Evolutionary conservation across 306 rosid genomes (phyloP), one percentile per base, ranked within the genome.

Genomic region (Dalbergia oliveri): DNA sequence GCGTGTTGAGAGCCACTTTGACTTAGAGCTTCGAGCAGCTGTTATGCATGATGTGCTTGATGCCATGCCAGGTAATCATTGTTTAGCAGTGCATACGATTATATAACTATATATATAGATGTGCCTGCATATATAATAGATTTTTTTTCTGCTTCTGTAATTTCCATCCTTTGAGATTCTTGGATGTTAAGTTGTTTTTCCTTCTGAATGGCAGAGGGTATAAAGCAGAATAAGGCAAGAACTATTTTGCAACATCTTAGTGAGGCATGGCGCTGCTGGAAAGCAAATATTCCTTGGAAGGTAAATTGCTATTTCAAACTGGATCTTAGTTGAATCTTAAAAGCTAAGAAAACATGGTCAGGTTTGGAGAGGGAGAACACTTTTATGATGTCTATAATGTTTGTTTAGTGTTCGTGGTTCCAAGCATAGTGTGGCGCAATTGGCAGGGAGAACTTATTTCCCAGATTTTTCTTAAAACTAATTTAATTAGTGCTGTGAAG

Each of bases 211-310:
- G 72, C 88, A 93, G 99, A 96, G 97, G 99, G 99, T 35, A 96
- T 96, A 33, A 96, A 93, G 90, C 99, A 93, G 86, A 96, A 96
- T 60, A 93, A 96, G 85, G 99, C 99, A 60, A 91, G 98, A 69
- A 93, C 97, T 26, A 96, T 96, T 54, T 88, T 96, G 89, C 99
- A 96, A 77, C 99, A 96, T 88, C 79, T 96, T 83, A 96, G 99
- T 86, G 99, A 96, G 87, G 99, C 99, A 4, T 96, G 99, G 99
- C 94, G 99, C 14, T 96, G 99, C 71, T 96, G 99, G 99, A 96
- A 93, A 80, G 99, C 99, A 59, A 96, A 96, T 82, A 96, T 96
- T 87, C 99, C 99, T 54, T 96, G 99, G 99, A 93, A 96, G 99
- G 97, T 90, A 84, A 62, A 21, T 11, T 9, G 4, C 35, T 51